A percentile compares a stretch with the other conserved stretches of the same genome.
Conservation (phyloP, 2,329 filamentous ascomycete species). For the Fusarium abutilonis region DNA sequence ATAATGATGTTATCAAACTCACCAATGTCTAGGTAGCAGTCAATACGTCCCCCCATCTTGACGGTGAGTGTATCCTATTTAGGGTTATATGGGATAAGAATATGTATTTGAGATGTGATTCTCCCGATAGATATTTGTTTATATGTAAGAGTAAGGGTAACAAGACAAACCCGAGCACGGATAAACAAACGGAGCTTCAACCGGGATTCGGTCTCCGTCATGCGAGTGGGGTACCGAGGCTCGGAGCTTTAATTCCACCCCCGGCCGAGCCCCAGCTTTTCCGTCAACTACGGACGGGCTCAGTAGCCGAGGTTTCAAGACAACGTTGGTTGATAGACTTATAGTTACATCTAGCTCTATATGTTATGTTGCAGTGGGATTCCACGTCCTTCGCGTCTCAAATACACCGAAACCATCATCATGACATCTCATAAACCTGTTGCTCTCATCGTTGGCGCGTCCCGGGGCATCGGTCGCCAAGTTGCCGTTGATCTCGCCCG, state of each 20-base stretch:
- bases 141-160: neutral
- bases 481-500: conserved; percentile 80
- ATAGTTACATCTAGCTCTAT: too few species aligned
- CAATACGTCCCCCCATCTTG: conserved; percentile 69
- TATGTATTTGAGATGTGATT: conserved; percentile 1
- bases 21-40: conserved; percentile 75
- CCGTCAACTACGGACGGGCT: neutral
- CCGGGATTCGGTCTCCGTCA: conserved; percentile 17
- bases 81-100: neutral
- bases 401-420: neutral
- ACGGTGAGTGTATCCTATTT: neutral
- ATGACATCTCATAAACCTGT: conserved; percentile 59
- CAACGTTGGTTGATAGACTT: too few species aligned
- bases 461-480: conserved; percentile 82
- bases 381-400: neutral
- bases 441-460: conserved; percentile 78
- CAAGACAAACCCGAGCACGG: neutral
- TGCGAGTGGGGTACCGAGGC: conserved; percentile 39
- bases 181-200: neutral
- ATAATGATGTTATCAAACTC: conserved; percentile 36
- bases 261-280: neutral
- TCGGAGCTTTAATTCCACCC: conserved; percentile 22
- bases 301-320: neutral
- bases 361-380: too few species aligned
- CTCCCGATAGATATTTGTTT: neutral